Base-by-base conservation (phyloP, 495 filamentous ascomycete genomes). In the Parathielavia appendiculata region DNA sequence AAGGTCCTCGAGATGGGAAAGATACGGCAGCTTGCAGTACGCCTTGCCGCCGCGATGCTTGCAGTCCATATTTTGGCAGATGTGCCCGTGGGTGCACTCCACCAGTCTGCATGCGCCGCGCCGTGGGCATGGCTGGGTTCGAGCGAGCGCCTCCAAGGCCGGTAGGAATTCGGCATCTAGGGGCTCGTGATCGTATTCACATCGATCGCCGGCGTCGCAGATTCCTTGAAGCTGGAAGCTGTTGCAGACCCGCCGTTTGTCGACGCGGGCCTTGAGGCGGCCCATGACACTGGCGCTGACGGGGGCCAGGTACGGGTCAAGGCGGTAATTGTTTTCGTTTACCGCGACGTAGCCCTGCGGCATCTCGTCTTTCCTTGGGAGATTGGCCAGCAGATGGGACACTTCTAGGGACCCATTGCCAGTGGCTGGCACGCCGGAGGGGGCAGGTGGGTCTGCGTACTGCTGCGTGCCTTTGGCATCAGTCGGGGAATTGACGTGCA, bases 191-290 rank as follows among this genome's bases (percentile, higher is more conserved):
- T 54, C 57, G 50, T 53, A 59, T 46, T 53, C 40, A 34, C 56
- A 59, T 10, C 50, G 23, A 54, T 54, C 34, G 8, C 49, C 57
- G 20, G 41, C 32, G 20, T 59, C 57, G 23, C 57, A 59, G 5
- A 9, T 0, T 4, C 50, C 57, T 10, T 39, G 34, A 4, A 59
- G 43, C 7, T 59, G 57, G 43, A 45, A 54, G 43, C 43, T 59
- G 57, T 59, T 59, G 57, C 57, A 59, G 9, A 59, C 49, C 8
- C 50, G 49, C 40, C 50, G 39, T 23, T 59, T 59, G 17, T 53
- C 50, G 23, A 59, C 49, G 30, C 49, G 49, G 3, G 41, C 41
- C 50, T 54, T 59, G 13, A 59, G 43, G 17, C 57, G 47, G 34
- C 20, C 40, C 13, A 52, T 22, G 8, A 36, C 30, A 4, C 54